Conservation (phyloP, 2,329 filamentous ascomycete species). For the Herpotrichia juniperi region DNA sequence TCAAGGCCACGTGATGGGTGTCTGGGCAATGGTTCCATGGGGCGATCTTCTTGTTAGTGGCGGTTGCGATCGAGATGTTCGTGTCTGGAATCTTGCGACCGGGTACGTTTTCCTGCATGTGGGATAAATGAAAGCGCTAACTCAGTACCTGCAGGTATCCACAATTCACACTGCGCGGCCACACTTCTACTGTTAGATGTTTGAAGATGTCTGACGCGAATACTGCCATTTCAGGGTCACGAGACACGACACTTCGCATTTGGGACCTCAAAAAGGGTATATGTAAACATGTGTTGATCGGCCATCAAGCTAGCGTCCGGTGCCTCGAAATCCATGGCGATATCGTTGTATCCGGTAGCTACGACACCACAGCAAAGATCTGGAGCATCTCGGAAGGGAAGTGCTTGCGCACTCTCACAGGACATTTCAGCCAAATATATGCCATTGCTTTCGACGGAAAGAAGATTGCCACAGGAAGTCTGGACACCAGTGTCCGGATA, state of each 20-base stretch:
- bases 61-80: conserved; percentile 93
- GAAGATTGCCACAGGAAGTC: conserved; percentile 89
- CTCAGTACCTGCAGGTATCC: conserved; percentile 24
- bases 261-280: conserved; percentile 92
- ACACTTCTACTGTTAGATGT: conserved; percentile 95
- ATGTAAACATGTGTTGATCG: conserved; percentile 89
- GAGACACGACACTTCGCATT: conserved; percentile 91
- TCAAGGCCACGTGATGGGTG: conserved; percentile 96
- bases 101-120: conserved; percentile 64
- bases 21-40: conserved; percentile 99
- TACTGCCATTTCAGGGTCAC: conserved; percentile 93
- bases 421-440: conserved; percentile 98
- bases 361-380: conserved; percentile 94
- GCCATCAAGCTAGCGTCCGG: conserved; percentile 92
- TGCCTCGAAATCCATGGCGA: conserved; percentile 97
- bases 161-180: conserved; percentile 75
- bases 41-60: conserved; percentile 94
- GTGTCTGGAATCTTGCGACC: conserved; percentile 94
- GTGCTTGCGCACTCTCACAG: conserved; percentile 86
- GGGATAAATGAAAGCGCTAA: neutral
- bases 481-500: conserved; percentile 95
- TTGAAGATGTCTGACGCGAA: conserved; percentile 96
- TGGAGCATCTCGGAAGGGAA: conserved; percentile 98
- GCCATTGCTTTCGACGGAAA: conserved; percentile 96
- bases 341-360: conserved; percentile 96